A percentile compares a stretch with the other conserved stretches of the same genome.
These are phyloP conservation scores for Paramarasmius palmivorus DNA, from an alignment of 1,284 basidiomycete species.

Conservation along the genomic window DNA sequence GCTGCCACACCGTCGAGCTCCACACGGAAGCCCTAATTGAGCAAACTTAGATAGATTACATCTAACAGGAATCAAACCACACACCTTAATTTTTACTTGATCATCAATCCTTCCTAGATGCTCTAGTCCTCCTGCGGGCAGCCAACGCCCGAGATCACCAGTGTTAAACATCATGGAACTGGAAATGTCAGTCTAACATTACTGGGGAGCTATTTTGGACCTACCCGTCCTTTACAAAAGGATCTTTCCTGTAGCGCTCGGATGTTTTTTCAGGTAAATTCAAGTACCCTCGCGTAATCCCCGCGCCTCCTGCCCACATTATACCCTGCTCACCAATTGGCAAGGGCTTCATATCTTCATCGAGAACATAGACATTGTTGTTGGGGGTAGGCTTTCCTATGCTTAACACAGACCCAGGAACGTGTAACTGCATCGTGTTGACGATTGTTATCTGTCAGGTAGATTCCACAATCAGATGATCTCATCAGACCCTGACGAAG, in stretches of 20 bases:
- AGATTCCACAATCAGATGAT: neutral
- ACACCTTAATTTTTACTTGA: constrained; percentile 54
- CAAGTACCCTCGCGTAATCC: constrained; percentile 54
- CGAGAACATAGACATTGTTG: constrained; percentile 57
- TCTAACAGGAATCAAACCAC: neutral
- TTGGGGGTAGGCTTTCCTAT: constrained; percentile 62
- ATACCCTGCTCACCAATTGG: constrained; percentile 54
- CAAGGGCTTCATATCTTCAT: constrained; percentile 48
- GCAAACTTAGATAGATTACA: neutral
- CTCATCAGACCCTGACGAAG: constrained; percentile 3
- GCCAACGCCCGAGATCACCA: constrained; percentile 40
- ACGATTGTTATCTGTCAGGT: constrained; percentile 53
- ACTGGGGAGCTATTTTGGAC: constrained; percentile 12
- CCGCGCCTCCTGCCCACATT: constrained; percentile 62
- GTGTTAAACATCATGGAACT: constrained; percentile 7
- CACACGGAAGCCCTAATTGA: constrained; percentile 53
- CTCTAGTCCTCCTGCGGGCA: constrained; percentile 49
- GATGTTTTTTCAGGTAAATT: constrained; percentile 55
- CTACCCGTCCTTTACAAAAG: constrained; percentile 52
- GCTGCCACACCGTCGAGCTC: constrained; percentile 61
- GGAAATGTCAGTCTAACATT: neutral
- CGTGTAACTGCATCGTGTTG: constrained; percentile 55
- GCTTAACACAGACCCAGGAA: constrained; percentile 39
- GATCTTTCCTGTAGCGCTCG: constrained; percentile 51
- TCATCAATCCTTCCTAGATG: constrained; percentile 59